Conservation (phyloP, 163 green algal species). For the Chloroidium sp. region DNA sequence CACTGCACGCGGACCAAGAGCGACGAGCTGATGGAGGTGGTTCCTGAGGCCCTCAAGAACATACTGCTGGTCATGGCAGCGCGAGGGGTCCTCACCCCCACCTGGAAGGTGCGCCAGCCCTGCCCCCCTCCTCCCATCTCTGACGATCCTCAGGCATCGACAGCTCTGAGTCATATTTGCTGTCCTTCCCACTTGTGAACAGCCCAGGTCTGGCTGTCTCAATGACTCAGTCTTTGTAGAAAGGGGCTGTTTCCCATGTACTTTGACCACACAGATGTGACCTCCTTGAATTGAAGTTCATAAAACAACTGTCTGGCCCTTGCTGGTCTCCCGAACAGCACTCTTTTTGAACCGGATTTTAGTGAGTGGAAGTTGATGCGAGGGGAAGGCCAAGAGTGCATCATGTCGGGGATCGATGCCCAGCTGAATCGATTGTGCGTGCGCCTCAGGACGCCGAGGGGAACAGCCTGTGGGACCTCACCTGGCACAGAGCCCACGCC, state of each 20-base stretch:
- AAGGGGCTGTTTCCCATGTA: not conserved
- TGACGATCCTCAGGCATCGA: not conserved
- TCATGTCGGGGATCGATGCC: too few relatives aligned
- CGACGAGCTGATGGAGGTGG: slow-evolving; percentile 72
- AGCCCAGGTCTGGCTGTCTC: not conserved
- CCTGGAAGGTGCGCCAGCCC: slow-evolving; percentile 38
- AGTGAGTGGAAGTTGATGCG: too few relatives aligned
- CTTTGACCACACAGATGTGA: not conserved
- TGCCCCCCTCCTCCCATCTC: not conserved
- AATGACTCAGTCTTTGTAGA: not conserved
- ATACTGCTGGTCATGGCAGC: slow-evolving; percentile 82
- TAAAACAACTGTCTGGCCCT: too few relatives aligned
- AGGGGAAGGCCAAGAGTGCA: too few relatives aligned
- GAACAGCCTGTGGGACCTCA: slow-evolving; percentile 61
- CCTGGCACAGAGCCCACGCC: slow-evolving; percentile 38
- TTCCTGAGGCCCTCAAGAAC: slow-evolving; percentile 91
- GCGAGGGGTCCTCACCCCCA: slow-evolving; percentile 39
- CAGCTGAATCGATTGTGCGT: not conserved
- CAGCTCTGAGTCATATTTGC: not conserved
- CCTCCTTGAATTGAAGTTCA: not conserved
- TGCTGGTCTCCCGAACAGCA: too few relatives aligned
- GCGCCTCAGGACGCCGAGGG: slow-evolving; percentile 31
- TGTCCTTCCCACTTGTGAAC: not conserved
- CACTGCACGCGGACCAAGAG: slow-evolving; percentile 29
- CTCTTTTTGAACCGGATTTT: too few relatives aligned